Evolutionary conservation across 805 yeast species (phyloP).

Genomic region (Lachancea sp.): DNA sequence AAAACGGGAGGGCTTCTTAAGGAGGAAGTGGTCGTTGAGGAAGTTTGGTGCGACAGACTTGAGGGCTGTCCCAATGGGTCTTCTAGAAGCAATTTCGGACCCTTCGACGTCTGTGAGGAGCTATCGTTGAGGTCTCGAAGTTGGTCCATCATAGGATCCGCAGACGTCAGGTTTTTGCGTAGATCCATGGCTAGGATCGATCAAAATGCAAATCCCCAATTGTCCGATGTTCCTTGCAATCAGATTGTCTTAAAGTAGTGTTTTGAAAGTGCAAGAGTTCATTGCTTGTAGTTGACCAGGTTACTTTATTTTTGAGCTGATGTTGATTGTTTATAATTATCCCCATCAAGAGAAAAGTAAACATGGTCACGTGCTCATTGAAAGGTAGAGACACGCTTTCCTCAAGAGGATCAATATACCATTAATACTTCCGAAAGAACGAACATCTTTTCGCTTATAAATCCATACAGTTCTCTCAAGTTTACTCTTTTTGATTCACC

Average conservation of each 20-base stretch:
- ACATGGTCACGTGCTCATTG: too few relatives aligned
- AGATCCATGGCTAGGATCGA: not conserved
- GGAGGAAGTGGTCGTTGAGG: conserved; percentile 5
- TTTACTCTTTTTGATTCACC: not conserved
- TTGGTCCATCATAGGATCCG: not conserved
- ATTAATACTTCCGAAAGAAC: too few relatives aligned
- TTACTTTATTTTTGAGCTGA: conserved; percentile 2
- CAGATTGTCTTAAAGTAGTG: not conserved
- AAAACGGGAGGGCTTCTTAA: conserved; percentile 5
- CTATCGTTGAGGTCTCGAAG: conserved; percentile 6
- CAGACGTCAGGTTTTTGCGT: not conserved
- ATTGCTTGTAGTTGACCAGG: not conserved
- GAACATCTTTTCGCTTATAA: too few relatives aligned
- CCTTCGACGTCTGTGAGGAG: not conserved
- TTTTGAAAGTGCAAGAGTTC: not conserved
- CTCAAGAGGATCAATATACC: too few relatives aligned
- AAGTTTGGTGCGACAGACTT: not conserved
- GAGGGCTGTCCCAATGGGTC: not conserved
- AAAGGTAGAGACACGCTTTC: too few relatives aligned
- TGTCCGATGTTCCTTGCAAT: not conserved
- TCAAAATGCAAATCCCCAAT: not conserved
- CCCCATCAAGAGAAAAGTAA: conserved; percentile 11
- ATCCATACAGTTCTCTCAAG: too few relatives aligned
- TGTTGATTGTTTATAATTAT: conserved; percentile 10
- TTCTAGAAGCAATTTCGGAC: not conserved